Percentiles rank a stretch among this genome's conserved stretches.
These are phyloP conservation scores for Clonostachys solani DNA, from an alignment of 2,329 filamentous ascomycete species.

Conservation along the genomic window DNA sequence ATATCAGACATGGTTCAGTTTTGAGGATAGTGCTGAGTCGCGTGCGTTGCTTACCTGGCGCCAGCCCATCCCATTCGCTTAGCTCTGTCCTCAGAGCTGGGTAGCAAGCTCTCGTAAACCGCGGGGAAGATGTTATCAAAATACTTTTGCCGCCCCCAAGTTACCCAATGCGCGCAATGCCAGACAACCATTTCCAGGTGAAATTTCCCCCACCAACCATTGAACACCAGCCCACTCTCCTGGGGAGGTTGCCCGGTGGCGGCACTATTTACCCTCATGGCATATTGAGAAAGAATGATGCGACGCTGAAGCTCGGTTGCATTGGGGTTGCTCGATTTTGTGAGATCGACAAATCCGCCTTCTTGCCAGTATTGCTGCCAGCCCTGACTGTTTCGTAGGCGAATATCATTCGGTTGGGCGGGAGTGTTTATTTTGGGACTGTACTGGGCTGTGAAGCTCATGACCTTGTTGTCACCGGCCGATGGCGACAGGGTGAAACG, in stretches of 20 bases:
- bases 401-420: slow-evolving; percentile 14
- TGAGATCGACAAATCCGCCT: slow-evolving; percentile 36
- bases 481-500: slow-evolving; percentile 19
- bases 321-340: slow-evolving; percentile 22
- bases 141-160: not conserved
- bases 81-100: not conserved
- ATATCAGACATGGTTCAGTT: no score
- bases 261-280: slow-evolving; percentile 35
- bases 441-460: slow-evolving; percentile 27
- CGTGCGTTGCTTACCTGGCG: slow-evolving; percentile 15
- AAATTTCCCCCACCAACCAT: slow-evolving; percentile 36
- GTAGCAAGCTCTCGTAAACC: not conserved
- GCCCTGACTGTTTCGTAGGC: slow-evolving; percentile 12
- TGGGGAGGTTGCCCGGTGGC: slow-evolving; percentile 28
- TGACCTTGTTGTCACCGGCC: not conserved
- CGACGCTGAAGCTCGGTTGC: slow-evolving; percentile 37
- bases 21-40: no score
- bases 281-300: slow-evolving; percentile 36
- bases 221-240: slow-evolving; percentile 39
- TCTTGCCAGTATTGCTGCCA: slow-evolving; percentile 30
- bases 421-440: slow-evolving; percentile 15
- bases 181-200: not conserved
- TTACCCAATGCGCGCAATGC: not conserved
- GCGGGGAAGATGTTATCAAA: not conserved
- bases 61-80: slow-evolving; percentile 33